Base-by-base conservation (phyloP, 345 rosid species). In the Salix suchowensis region DNA sequence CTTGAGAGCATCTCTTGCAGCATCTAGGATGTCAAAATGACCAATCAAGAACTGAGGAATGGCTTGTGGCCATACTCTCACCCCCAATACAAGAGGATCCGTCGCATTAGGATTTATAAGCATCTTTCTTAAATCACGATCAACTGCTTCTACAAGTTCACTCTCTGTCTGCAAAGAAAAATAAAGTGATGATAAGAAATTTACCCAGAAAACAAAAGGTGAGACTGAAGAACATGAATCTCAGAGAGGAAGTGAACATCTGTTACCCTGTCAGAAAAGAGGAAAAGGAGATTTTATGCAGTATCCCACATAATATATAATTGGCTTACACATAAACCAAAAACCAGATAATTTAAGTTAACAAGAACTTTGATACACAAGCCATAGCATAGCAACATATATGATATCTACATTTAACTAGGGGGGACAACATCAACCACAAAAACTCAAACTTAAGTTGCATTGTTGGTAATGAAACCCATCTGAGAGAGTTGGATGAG, bases 41-140 rank as follows among this genome's bases (percentile, higher is more conserved):
- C 98, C 99, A 21, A 91, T 85, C 83, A 89, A 81, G 80, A 96
- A 96, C 80, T 96, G 96, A 21, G 99, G 98, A 81, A 93, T 96
- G 81, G 99, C 97, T 85, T 88, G 93, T 40, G 93, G 96, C 97
- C 98, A 96, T 15, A 91, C 89, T 75, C 87, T 88, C 46, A 91
- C 96, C 39, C 98, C 97, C 42, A 91, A 79, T 48, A 68, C 81
- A 44, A 89, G 70, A 55, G 99, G 99, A 36, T 91, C 97, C 83
- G 82, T 86, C 1, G 98, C 89, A 70, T 74, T 85, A 10, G 92
- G 92, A 67, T 91, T 89, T 80, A 95, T 85, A 19, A 93, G 96
- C 94, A 95, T 91, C 89, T 93, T 91, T 76, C 98, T 91, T 77
- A 93, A 83, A 84, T 93, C 98, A 10, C 91, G 86, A 82, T 91